Conservation (phyloP, 2,329 filamentous ascomycete species). For the Botrytis elliptica region DNA sequence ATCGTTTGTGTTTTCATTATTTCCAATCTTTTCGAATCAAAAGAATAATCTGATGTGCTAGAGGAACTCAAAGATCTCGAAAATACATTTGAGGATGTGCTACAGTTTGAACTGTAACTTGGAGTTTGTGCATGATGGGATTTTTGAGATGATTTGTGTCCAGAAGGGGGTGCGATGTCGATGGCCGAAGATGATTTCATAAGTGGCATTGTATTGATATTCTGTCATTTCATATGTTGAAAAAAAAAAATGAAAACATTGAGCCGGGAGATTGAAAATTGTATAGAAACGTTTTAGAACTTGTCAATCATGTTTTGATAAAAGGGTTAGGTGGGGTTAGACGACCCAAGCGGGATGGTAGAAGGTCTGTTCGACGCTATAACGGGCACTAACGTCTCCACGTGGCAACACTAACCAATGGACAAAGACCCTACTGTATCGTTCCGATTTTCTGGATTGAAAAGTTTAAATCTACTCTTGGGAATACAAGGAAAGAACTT, state of each 20-base stretch:
- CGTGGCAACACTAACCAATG: background rate
- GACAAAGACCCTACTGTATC: background rate
- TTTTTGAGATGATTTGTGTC: background rate
- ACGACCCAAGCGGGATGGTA: background rate
- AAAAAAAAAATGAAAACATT: rapidly evolving
- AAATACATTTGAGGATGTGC: background rate
- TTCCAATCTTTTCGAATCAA: background rate
- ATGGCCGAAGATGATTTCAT: background rate
- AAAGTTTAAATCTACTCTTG: background rate
- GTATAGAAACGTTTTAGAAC: background rate
- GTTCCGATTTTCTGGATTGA: background rate
- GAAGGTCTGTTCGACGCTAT: background rate
- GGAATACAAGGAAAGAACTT: too few species aligned
- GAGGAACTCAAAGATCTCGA: background rate
- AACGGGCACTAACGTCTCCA: background rate
- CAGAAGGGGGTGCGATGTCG: background rate
- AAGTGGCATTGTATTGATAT: background rate
- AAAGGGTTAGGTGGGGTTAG: background rate
- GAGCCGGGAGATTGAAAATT: too few species aligned
- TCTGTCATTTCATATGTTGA: background rate
- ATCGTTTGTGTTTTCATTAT: constrained; percentile 7
- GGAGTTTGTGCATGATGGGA: background rate
- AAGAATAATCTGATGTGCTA: background rate
- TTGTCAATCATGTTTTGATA: background rate
- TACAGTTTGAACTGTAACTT: background rate